Evolutionary conservation across 306 rosid species (phyloP), one percentile per base, ranked within the genome.

Genomic region (Acacia acuminata): DNA sequence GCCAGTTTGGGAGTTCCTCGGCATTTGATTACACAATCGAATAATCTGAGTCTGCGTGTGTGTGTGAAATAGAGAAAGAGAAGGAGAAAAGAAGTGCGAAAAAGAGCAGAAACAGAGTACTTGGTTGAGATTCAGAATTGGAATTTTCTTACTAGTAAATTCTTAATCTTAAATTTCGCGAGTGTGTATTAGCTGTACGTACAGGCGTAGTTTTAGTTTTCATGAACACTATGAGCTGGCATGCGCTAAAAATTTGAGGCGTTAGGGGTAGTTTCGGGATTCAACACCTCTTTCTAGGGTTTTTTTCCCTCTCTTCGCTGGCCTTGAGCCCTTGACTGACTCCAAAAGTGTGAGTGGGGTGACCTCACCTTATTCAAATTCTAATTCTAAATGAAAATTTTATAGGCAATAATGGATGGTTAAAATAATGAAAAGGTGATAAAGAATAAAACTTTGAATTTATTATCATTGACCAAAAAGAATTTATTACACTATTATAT

Each of bases 151-250:
- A 7, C 61, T 20, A 55, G 8, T 44, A 44, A 44, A 44, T 60
- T 81, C 84, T 87, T 71, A 73, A 82, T 56, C 84, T 87, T 71
- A 73, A 82, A 47, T 82, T 77, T 85, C 81, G 85, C 64, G 13
- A 85, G 88, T 77, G 85, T 55, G 88, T 61, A 83, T 92, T 86
- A 82, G 98, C 98, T 88, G 97, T 90, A 87, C 87, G 91, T 82
- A 86, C 80, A 64, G 93, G 87, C 94, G 94, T 85, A 75, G 89
- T 89, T 88, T 85, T 88, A 81, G 89, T 88, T 89, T 89, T 88
- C 86, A 81, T 85, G 92, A 85, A 87, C 83, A 40, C 72, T 55
- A 90, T 90, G 94, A 93, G 99, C 99, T 95, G 99, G 87, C 99
- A 90, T 85, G 94, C 90, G 89, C 93, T 93, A 85, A 44, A 73